Conservation (phyloP, 345 rosid genomes). For the Leavenworthia alabamica region DNA sequence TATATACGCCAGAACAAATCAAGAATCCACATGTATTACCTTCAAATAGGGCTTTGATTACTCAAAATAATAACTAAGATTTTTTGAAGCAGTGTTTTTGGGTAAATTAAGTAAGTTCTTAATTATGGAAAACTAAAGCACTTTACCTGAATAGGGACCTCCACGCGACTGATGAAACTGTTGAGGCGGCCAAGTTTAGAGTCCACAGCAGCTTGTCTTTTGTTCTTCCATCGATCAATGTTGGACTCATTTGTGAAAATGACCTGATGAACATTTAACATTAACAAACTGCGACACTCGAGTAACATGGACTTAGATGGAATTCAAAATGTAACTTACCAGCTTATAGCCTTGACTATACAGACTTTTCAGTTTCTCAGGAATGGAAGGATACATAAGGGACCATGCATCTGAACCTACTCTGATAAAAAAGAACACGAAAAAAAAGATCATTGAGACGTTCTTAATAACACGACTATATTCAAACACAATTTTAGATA, state of each 20-base stretch:
- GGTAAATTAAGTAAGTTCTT: not conserved
- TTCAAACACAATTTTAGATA: no score
- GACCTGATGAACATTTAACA: slow-evolving; percentile 41
- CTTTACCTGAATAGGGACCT: slow-evolving; percentile 85
- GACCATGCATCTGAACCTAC: slow-evolving; percentile 91
- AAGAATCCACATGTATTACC: not conserved
- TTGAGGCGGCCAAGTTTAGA: slow-evolving; percentile 85
- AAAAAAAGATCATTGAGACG: no score
- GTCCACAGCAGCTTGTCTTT: slow-evolving; percentile 86
- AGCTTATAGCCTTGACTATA: slow-evolving; percentile 82
- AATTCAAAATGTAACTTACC: slow-evolving; percentile 35
- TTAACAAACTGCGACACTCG: not conserved
- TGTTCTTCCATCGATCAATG: slow-evolving; percentile 96
- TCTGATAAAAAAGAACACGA: slow-evolving; percentile 37
- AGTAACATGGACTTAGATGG: not conserved
- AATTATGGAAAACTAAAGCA: not conserved
- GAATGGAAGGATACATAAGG: slow-evolving; percentile 84
- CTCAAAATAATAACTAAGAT: not conserved
- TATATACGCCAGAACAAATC: not conserved
- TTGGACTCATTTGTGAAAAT: slow-evolving; percentile 95
- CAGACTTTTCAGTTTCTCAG: slow-evolving; percentile 65
- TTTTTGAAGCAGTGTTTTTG: not conserved
- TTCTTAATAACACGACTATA: not conserved
- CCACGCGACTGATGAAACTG: slow-evolving; percentile 59
- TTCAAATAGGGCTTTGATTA: not conserved